Percentiles rank a stretch among this genome's conserved stretches.
phyloP scores from a whole-genome alignment of 495 filamentous ascomycete species.

The Aspergillus incahuasiensis region DNA sequence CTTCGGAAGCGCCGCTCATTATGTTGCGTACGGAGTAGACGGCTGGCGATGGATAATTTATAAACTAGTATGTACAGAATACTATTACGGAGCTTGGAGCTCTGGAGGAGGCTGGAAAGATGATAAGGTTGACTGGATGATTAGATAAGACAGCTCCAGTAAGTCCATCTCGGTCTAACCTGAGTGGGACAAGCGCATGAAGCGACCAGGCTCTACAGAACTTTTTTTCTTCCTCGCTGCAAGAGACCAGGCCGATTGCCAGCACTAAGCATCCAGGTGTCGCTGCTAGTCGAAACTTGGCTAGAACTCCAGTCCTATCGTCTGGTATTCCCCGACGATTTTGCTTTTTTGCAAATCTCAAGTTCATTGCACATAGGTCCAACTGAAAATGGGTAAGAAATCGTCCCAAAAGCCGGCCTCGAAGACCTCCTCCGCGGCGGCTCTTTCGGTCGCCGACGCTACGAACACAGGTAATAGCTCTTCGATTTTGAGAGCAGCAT shows the following conservation, averaged over 20 bases:
- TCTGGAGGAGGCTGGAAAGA: too few species aligned
- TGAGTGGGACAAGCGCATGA: slow-evolving; percentile 30
- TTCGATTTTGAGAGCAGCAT: slow-evolving; percentile 49
- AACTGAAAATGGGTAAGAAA: slow-evolving; percentile 49
- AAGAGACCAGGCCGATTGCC: slow-evolving; percentile 31
- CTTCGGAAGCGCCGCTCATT: too few species aligned
- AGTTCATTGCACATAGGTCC: slow-evolving; percentile 2
- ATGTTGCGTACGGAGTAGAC: too few species aligned
- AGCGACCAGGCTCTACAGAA: slow-evolving; percentile 35
- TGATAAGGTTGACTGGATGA: slow-evolving; percentile 17
- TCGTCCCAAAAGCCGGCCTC: slow-evolving; percentile 38
- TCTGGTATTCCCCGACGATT: slow-evolving; percentile 2
- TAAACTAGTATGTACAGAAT: background rate
- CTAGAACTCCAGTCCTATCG: slow-evolving; percentile 3
- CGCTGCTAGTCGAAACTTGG: slow-evolving; percentile 15
- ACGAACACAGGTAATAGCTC: slow-evolving; percentile 41
- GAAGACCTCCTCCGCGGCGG: slow-evolving; percentile 46
- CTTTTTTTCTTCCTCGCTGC: slow-evolving; percentile 43
- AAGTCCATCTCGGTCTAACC: slow-evolving; percentile 23
- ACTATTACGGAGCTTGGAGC: too few species aligned
- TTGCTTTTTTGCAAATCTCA: slow-evolving; percentile 1
- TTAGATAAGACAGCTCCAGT: slow-evolving; percentile 38
- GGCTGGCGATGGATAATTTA: background rate
- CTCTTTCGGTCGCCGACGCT: slow-evolving; percentile 34
- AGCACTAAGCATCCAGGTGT: slow-evolving; percentile 29